phyloP scores from a whole-genome alignment of 2,329 filamentous ascomycete genomes.

The Penicillium olsonii region DNA sequence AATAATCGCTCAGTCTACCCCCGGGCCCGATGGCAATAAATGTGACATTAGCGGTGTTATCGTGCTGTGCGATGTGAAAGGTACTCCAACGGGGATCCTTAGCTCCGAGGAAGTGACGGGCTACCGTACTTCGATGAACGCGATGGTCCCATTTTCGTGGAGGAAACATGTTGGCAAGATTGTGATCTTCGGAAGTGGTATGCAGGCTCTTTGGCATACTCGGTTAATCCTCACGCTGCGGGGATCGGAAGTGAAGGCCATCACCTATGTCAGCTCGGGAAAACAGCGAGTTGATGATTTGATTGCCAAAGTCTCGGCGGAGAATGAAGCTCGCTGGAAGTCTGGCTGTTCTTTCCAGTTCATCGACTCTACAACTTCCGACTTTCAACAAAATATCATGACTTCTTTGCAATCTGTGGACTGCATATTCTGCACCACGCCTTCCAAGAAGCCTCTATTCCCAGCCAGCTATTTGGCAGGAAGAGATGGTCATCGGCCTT shows the following conservation, averaged over 20 bases:
- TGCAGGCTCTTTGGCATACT: slow-evolving; percentile 42
- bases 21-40: slow-evolving; percentile 53
- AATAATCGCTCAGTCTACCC: slow-evolving; percentile 11
- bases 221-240: slow-evolving; percentile 47
- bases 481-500: slow-evolving; percentile 25
- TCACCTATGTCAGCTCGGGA: slow-evolving; percentile 2
- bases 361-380: not conserved
- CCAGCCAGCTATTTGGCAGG: not conserved
- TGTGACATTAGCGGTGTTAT: slow-evolving; percentile 11
- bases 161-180: slow-evolving; percentile 16
- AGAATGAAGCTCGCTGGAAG: slow-evolving; percentile 5
- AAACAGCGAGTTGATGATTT: not conserved
- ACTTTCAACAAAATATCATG: not conserved
- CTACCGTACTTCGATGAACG: slow-evolving; percentile 71
- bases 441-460: slow-evolving; percentile 8
- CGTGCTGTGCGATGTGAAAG: slow-evolving; percentile 1
- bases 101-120: slow-evolving; percentile 70
- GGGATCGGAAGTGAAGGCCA: slow-evolving; percentile 13
- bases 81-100: slow-evolving; percentile 55
- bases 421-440: slow-evolving; percentile 7
- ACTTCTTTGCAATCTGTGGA: not conserved
- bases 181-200: slow-evolving; percentile 42
- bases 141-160: slow-evolving; percentile 48
- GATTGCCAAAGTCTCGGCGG: not conserved
- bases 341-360: not conserved